A percentile compares a stretch with the other conserved stretches of the same genome.
phyloP scores from a whole-genome alignment of 129 eudicot species.

The Calendula officinalis region DNA sequence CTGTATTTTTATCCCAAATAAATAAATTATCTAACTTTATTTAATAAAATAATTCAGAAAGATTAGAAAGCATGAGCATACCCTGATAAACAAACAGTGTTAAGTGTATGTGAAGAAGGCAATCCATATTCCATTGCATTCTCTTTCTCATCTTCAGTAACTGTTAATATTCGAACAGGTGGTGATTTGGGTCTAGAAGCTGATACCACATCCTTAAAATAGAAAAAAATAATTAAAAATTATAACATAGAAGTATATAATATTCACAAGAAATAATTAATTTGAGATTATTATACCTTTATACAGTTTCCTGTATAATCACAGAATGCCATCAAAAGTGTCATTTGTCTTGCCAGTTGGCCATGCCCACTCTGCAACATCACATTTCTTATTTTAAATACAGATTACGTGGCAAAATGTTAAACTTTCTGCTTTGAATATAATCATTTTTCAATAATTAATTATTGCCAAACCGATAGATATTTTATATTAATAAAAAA shows the following conservation, averaged over 20 bases:
- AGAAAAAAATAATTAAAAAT: constrained; percentile 19
- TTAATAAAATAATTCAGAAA: neutral
- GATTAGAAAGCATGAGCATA: constrained; percentile 24
- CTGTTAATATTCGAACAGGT: constrained; percentile 78
- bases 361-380: constrained; percentile 94
- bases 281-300: constrained; percentile 48
- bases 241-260: neutral
- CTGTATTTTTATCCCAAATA: constrained; percentile 31
- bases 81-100: constrained; percentile 97
- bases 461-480: neutral
- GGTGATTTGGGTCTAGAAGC: constrained; percentile 94
- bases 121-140: constrained; percentile 91
- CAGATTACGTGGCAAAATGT: neutral
- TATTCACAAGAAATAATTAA: constrained; percentile 11
- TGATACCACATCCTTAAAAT: constrained; percentile 87
- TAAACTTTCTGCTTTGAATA: neutral
- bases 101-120: constrained; percentile 98
- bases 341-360: constrained; percentile 93
- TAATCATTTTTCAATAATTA: neutral
- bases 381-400: too few species aligned
- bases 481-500: constrained; percentile 6
- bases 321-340: constrained; percentile 88
- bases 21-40: constrained; percentile 11
- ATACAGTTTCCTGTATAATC: constrained; percentile 85
- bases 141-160: constrained; percentile 86